These are phyloP conservation scores for Vaccinium myrtillus DNA, from an alignment of 148 eudicot species.

Conservation along the genomic window DNA sequence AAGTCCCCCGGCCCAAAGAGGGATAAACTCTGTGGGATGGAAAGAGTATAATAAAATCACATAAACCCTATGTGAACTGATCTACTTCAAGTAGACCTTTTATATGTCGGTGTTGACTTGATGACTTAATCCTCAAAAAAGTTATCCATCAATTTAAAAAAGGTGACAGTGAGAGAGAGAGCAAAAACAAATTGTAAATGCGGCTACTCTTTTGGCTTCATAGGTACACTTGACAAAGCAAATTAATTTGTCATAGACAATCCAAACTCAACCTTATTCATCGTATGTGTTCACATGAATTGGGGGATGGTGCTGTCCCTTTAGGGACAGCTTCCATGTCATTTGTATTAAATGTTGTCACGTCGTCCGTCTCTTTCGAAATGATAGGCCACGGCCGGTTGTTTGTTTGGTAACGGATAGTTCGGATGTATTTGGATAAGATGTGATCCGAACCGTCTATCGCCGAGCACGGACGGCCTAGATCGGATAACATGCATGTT, in stretches of 20 bases:
- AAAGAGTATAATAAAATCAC: not conserved
- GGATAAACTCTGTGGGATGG: no score
- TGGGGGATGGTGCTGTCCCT: no score
- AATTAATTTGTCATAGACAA: slow-evolving; percentile 7
- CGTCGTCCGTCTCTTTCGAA: no score
- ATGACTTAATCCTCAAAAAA: not conserved
- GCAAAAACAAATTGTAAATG: not conserved
- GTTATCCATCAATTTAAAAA: not conserved
- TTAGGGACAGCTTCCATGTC: no score
- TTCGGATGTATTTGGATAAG: no score
- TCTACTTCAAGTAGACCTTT: not conserved
- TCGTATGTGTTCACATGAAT: not conserved
- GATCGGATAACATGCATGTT: no score
- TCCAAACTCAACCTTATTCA: slow-evolving; percentile 6
- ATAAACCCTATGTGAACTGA: not conserved
- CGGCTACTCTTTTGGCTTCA: not conserved
- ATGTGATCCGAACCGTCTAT: no score
- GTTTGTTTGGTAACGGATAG: no score
- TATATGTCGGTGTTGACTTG: not conserved
- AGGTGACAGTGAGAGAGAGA: not conserved
- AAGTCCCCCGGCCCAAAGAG: no score
- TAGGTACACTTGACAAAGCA: not conserved
- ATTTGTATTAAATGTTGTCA: no score
- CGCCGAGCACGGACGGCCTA: no score
- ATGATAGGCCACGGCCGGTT: no score